Evolutionary conservation across 2,329 filamentous ascomycete species (phyloP).

Genomic region (Microdochium bolleyi): DNA sequence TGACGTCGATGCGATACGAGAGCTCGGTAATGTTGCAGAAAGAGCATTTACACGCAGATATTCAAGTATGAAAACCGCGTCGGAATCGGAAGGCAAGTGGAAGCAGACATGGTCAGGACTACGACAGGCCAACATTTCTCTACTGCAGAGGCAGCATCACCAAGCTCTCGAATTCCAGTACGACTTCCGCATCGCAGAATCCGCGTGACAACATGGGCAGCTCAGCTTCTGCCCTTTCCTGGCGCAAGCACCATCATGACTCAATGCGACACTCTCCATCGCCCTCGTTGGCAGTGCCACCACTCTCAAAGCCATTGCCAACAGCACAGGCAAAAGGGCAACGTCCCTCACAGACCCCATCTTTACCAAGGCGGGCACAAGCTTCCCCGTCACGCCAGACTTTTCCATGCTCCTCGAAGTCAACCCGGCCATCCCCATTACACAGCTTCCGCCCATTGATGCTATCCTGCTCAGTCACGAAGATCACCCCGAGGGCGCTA

Average conservation of each 20-base stretch:
- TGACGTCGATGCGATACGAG: too few species aligned
- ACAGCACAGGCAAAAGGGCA: conserved; percentile 9
- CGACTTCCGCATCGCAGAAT: too few species aligned
- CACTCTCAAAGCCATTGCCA: conserved; percentile 34
- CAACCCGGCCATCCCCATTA: conserved; percentile 24
- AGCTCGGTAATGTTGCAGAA: too few species aligned
- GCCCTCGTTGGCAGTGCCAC: conserved; percentile 40
- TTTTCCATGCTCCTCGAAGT: conserved; percentile 19
- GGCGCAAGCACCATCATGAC: neutral
- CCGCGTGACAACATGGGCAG: neutral
- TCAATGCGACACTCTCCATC: conserved; percentile 19
- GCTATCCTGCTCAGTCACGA: conserved; percentile 42
- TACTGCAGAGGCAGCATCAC: too few species aligned
- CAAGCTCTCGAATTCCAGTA: too few species aligned
- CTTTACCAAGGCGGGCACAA: conserved; percentile 29
- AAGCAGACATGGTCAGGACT: too few species aligned
- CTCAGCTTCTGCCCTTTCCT: neutral
- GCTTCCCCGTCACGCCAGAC: conserved; percentile 17
- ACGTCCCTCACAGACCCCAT: conserved; percentile 37
- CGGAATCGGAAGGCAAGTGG: too few species aligned
- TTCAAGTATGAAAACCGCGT: too few species aligned
- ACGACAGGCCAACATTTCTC: too few species aligned
- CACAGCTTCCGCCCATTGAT: conserved; percentile 34
- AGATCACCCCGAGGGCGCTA: conserved; percentile 34
- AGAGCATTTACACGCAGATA: too few species aligned